Conservation (phyloP, 2,329 filamentous ascomycete species). For the Capronia americana region DNA sequence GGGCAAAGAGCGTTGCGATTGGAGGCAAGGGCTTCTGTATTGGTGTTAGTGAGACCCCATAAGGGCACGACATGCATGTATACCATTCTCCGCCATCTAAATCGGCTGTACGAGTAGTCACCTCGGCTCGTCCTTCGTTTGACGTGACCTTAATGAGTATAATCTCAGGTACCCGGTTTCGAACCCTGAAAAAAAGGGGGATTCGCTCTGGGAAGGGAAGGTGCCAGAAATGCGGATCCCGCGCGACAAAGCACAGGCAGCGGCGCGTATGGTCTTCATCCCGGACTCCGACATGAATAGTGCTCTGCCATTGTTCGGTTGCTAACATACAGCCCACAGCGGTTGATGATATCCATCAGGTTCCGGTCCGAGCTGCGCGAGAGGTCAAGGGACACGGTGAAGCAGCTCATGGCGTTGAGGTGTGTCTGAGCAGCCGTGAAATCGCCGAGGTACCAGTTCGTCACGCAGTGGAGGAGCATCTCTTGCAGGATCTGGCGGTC, state of each 20-base stretch:
- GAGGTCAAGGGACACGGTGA: conserved; percentile 15
- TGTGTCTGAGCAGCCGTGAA: conserved; percentile 16
- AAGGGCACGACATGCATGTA: not conserved
- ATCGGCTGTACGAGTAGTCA: not conserved
- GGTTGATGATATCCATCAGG: conserved; percentile 17
- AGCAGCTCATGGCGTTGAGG: conserved; percentile 14
- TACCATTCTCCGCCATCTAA: not conserved
- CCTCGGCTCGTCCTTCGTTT: not conserved
- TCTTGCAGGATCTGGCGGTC: conserved; percentile 20
- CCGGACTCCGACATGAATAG: not conserved
- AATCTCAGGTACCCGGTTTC: not conserved
- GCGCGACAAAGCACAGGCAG: not conserved
- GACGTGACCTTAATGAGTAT: not conserved
- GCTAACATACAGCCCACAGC: conserved; percentile 7
- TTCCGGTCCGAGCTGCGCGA: conserved; percentile 8
- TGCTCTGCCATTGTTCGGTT: not conserved
- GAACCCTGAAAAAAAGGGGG: not conserved
- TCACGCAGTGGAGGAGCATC: conserved; percentile 23
- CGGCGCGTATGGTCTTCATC: not conserved
- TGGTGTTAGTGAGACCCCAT: not conserved
- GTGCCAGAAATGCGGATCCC: not conserved
- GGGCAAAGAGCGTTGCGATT: not conserved
- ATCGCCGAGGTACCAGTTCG: conserved; percentile 22
- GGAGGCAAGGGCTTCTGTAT: not conserved
- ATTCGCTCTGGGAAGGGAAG: not conserved